Evolutionary conservation across 2,329 filamentous ascomycete genomes (phyloP).

Genomic region (Diaporthe ilicicola): DNA sequence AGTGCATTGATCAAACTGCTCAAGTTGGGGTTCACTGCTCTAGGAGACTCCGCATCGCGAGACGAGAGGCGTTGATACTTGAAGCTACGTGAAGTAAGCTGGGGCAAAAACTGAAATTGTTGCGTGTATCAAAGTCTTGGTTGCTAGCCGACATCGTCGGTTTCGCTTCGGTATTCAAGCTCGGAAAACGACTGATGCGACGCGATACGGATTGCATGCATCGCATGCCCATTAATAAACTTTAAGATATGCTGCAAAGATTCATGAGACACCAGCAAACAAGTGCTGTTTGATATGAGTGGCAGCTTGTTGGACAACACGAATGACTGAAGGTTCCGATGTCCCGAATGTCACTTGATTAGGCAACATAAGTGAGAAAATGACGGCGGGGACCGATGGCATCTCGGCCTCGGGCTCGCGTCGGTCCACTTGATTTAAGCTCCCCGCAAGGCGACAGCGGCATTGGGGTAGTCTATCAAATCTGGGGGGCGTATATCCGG

Average conservation of each 20-base stretch:
- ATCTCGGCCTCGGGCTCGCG: conserved; percentile 14
- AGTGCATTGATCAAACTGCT: too few relatives aligned
- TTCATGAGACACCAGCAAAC: not conserved
- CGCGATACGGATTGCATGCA: not conserved
- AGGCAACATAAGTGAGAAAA: conserved; percentile 3
- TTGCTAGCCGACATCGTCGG: not conserved
- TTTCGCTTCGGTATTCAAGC: not conserved
- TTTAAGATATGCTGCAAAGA: not conserved
- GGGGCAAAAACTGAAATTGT: too few relatives aligned
- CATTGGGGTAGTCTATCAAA: not conserved
- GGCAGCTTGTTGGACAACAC: not conserved
- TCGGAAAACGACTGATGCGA: not conserved
- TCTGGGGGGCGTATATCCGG: not conserved
- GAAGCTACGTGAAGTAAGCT: not conserved
- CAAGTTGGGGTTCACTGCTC: not conserved
- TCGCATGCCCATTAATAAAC: too few relatives aligned
- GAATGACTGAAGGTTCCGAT: not conserved
- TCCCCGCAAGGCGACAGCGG: not conserved
- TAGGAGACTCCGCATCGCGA: conserved; percentile 7
- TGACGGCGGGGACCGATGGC: not conserved
- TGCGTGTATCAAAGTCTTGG: not conserved
- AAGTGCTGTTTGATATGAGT: not conserved
- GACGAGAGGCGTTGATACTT: not conserved
- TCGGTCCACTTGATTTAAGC: not conserved
- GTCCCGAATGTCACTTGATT: not conserved